phyloP scores from a whole-genome alignment of 345 rosid species.

The Hibiscus syriacus region DNA sequence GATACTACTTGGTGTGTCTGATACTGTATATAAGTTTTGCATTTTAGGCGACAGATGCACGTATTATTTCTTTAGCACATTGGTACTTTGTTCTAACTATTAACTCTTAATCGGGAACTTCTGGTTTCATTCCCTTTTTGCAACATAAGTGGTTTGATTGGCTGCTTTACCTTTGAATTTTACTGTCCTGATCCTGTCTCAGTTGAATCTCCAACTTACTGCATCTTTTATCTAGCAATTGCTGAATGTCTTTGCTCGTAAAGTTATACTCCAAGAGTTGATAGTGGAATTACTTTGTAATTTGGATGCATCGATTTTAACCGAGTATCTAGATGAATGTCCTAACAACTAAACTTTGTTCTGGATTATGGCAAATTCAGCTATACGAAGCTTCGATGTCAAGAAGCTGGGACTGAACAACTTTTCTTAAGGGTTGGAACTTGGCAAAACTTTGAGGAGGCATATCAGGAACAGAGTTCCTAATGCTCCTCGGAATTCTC shows the following conservation, averaged over 20 bases:
- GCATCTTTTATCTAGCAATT: not conserved
- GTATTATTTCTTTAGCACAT: not conserved
- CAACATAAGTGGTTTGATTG: not conserved
- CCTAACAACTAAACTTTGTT: not conserved
- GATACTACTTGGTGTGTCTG: not conserved
- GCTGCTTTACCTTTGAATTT: not conserved
- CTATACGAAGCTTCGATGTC: not conserved
- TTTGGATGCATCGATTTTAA: not conserved
- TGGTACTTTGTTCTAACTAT: not conserved
- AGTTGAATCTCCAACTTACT: not conserved
- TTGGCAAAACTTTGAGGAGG: not conserved
- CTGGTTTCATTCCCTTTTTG: not conserved
- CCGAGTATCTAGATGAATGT: not conserved
- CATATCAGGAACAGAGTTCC: not conserved
- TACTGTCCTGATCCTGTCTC: not conserved
- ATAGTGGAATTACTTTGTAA: not conserved
- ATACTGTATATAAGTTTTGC: not conserved
- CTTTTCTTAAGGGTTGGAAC: not conserved
- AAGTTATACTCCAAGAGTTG: not conserved
- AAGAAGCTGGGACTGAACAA: not conserved
- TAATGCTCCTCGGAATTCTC: not conserved
- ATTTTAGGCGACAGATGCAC: not conserved
- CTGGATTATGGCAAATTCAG: conserved; percentile 1
- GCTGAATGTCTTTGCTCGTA: not conserved
- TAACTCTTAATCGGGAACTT: not conserved